Evolutionary conservation across 768 basidiomycete species (phyloP), one percentile per base, ranked within the genome.

Genomic region (Erythrobasidium yunnanense): DNA sequence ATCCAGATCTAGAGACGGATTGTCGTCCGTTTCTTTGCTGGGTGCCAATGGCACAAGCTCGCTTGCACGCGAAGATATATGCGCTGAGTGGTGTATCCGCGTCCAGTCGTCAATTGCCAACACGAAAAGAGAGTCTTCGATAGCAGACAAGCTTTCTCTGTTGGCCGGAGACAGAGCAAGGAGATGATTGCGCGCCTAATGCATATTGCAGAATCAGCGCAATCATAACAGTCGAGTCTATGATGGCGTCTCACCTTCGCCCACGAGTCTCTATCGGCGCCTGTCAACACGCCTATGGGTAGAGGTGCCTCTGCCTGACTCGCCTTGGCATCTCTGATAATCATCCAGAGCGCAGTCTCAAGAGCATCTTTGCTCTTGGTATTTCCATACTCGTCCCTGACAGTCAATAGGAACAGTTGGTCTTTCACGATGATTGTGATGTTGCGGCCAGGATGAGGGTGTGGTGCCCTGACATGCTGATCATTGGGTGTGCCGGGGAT

Each of bases 201-300:
- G 35, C 4, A 5, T 2, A 6, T 4, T 8, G 20, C 13, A 47
- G 17, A 11, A 22, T 11, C 38, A 18, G 32, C 5, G 8, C 32
- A 17, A 8, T 58, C 7, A 29, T 15, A 51, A 33, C 8, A 4
- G 23, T 7, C 15, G 53, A 29, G 32, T 27, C 2, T 5, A 30
- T 0, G 6, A 18, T 20, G 34, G 33, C 71, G 82, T 17, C 45
- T 65, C 75, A 90, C 89, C 73, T 81, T 77, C 11, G 86, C 81
- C 92, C 92, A 95, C 11, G 74, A 78, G 75, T 93, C 88, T 68
- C 92, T 80, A 25, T 85, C 81, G 73, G 92, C 89, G 2, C 86
- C 84, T 23, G 84, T 88, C 49, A 95, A 78, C 0, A 84, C 79
- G 6, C 87, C 85, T 3, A 95, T 78, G n/a, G 65, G 22, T n/a